A percentile compares a stretch with the other conserved stretches of the same genome.
These are phyloP conservation scores for Schizochytrium sp. DNA, from an alignment of 108 stramenopile genomes.

Conservation along the genomic window DNA sequence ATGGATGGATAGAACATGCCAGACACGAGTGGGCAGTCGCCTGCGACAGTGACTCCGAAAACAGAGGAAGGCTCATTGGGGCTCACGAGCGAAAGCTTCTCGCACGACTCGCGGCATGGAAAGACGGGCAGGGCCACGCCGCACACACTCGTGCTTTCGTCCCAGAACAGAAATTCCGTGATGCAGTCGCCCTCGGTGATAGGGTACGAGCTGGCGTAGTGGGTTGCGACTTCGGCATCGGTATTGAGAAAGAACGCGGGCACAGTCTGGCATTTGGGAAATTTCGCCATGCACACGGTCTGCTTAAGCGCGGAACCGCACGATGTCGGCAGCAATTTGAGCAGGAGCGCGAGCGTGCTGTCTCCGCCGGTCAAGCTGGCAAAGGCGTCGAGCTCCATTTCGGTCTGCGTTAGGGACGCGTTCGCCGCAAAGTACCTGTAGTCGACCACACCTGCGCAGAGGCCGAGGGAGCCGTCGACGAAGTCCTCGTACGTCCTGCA, in stretches of 20 bases:
- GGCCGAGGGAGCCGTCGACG: not conserved
- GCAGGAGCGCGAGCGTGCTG: not conserved
- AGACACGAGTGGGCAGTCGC: not conserved
- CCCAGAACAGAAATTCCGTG: not conserved
- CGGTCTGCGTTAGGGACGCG: not conserved
- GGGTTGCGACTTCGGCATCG: not conserved
- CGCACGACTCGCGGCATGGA: not conserved
- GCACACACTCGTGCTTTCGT: not conserved
- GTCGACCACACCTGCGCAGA: conserved; percentile 7
- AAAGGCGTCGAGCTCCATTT: not conserved
- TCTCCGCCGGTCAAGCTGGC: not conserved
- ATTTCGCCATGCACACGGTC: not conserved
- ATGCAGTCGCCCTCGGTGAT: not conserved
- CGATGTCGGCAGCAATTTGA: not conserved
- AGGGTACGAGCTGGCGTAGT: not conserved
- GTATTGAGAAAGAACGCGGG: not conserved
- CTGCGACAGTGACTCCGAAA: not conserved
- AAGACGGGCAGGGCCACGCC: not conserved
- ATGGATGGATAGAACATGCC: not conserved
- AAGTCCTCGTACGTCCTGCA: not conserved
- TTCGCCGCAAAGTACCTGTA: not conserved
- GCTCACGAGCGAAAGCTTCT: not conserved
- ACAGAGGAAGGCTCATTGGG: not conserved
- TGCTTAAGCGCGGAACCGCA: not conserved
- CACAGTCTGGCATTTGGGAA: not conserved